phyloP scores from a whole-genome alignment of 768 basidiomycete species.

The Lactarius sanguifluus region DNA sequence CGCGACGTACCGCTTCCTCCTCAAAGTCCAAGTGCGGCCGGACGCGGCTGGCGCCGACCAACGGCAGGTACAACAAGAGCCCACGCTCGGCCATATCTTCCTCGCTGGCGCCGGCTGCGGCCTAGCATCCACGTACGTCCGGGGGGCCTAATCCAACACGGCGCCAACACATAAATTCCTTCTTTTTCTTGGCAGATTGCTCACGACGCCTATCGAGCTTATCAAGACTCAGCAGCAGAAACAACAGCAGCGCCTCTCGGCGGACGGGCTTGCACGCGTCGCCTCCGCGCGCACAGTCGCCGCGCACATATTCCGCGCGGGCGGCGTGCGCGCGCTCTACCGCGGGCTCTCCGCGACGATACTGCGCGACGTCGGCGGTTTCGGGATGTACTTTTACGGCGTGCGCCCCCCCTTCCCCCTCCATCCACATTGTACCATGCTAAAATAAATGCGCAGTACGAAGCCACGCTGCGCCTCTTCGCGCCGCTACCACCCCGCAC shows the following conservation, averaged over 20 bases:
- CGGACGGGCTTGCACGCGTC: not conserved
- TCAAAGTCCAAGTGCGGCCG: slow-evolving; percentile 59
- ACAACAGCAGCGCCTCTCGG: slow-evolving; percentile 35
- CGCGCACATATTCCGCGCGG: slow-evolving; percentile 49
- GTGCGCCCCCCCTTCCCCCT: not conserved
- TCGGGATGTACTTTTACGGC: slow-evolving; percentile 74
- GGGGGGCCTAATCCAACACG: not conserved
- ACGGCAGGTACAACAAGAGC: slow-evolving; percentile 48
- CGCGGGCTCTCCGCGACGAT: slow-evolving; percentile 74
- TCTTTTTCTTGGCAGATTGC: slow-evolving; percentile 43
- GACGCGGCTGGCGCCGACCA: slow-evolving; percentile 34
- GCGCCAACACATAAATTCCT: not conserved
- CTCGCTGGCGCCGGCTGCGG: slow-evolving; percentile 83
- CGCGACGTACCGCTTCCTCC: slow-evolving; percentile 77
- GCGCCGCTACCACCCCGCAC: slow-evolving; percentile 31
- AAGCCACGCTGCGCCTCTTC: slow-evolving; percentile 58
- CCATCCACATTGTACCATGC: no score
- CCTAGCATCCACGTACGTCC: slow-evolving; percentile 72
- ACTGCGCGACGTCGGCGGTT: slow-evolving; percentile 68
- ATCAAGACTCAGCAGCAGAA: slow-evolving; percentile 86
- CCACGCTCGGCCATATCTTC: slow-evolving; percentile 68
- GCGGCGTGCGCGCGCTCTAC: slow-evolving; percentile 69
- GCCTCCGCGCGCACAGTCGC: slow-evolving; percentile 50
- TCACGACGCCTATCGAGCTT: slow-evolving; percentile 84
- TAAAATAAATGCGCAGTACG: slow-evolving; percentile 49